A percentile compares a stretch with the other conserved stretches of the same genome.
phyloP scores from a whole-genome alignment of 345 rosid species.

The Citrus maxima region DNA sequence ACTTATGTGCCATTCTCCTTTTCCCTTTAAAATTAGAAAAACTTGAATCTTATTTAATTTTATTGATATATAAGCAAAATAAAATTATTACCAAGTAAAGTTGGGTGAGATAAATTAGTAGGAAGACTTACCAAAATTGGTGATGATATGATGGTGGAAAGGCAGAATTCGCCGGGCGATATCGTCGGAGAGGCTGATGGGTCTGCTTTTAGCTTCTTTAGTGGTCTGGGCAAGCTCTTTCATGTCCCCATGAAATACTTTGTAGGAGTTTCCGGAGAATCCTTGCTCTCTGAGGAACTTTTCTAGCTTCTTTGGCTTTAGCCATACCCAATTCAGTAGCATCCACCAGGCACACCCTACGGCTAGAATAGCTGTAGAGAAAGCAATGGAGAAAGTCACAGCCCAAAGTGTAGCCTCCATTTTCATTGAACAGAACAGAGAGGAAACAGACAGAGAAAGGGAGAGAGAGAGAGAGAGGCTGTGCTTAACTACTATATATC shows the following conservation, averaged over 20 bases:
- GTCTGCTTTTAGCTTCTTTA: neutral
- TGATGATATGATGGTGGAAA: neutral
- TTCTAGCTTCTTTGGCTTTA: neutral
- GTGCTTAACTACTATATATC: too few relatives aligned
- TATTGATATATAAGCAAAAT: too few relatives aligned
- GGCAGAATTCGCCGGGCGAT: neutral
- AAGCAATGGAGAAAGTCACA: neutral
- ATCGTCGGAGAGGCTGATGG: neutral
- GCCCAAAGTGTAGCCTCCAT: neutral
- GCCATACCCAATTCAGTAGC: neutral
- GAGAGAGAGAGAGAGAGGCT: too few relatives aligned
- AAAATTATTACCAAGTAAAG: too few relatives aligned
- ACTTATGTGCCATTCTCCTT: too few relatives aligned
- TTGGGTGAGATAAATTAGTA: too few relatives aligned
- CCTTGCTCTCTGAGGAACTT: neutral
- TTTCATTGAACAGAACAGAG: neutral
- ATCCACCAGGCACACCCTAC: neutral
- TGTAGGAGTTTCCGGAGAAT: conserved; percentile 2
- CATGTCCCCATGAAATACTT: neutral
- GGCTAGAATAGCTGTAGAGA: neutral
- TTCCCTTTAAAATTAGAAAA: too few relatives aligned
- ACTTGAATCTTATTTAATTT: too few relatives aligned
- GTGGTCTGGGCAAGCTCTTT: neutral
- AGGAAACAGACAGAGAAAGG: too few relatives aligned
- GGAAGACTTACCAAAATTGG: neutral